These are phyloP conservation scores for Artemisia tridentata DNA, from an alignment of 129 eudicot genomes.

Conservation along the genomic window DNA sequence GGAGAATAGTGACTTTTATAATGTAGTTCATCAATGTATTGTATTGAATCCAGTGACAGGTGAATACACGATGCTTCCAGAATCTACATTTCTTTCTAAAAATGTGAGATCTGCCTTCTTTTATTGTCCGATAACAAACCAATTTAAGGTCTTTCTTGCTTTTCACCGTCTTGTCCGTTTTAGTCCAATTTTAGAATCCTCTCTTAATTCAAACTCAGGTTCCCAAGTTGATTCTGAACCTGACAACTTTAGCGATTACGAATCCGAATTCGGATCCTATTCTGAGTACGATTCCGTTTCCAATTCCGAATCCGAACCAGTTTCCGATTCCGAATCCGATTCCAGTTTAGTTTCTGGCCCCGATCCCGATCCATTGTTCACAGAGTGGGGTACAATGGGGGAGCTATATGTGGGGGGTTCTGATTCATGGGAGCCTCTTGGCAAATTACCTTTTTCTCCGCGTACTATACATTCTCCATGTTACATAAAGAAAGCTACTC, in stretches of 20 bases:
- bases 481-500: constrained; percentile 16
- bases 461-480: constrained; percentile 13
- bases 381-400: constrained; percentile 16
- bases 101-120: constrained; percentile 13
- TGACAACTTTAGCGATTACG: no score
- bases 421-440: constrained; percentile 25
- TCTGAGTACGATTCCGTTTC: not conserved
- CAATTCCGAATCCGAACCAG: not conserved
- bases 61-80: constrained; percentile 27
- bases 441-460: constrained; percentile 2
- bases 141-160: constrained; percentile 21
- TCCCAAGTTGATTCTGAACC: not conserved
- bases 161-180: constrained; percentile 14
- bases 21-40: constrained; percentile 13
- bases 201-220: not conserved
- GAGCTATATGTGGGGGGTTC: constrained; percentile 24
- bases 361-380: not conserved
- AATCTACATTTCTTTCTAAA: not conserved
- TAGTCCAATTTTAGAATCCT: constrained; percentile 8
- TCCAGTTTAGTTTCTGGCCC: not conserved
- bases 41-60: constrained; percentile 31
- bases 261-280: not conserved
- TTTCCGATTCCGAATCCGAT: not conserved
- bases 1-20: not conserved
- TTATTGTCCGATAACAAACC: constrained; percentile 1